Evolutionary conservation across 2,329 filamentous ascomycete genomes (phyloP), one percentile per base, ranked within the genome.

Genomic region (Fusarium redolens): DNA sequence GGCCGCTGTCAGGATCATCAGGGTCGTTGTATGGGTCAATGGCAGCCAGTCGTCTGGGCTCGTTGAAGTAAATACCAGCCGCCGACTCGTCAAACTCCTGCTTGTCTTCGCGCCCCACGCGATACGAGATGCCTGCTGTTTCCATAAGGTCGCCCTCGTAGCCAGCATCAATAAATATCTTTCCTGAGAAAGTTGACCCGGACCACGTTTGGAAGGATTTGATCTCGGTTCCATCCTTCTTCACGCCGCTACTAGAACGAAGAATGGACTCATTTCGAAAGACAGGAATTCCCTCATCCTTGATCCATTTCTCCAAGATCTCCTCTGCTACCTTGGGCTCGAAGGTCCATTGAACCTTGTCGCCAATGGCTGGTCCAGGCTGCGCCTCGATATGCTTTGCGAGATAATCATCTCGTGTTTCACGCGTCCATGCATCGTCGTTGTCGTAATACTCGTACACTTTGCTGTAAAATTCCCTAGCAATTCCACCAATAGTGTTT

Each of bases 111-210:
- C 72, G 72, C 3, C 72, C 72, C 0, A 68, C 62, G 4, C 72
- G 69, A 18, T 75, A 64, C 1, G 72, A 61, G 20, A 74, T 64
- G 4, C 65, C 72, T 9, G 72, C 72, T 8, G 72, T 63, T 14
- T 61, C 72, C 72, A 74, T 75, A 7, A 74, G 40, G 10, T 74
- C 72, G 7, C 72, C 72, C 7, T 74, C 72, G 13, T 75, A 74
- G 2, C 72, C 61, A 9, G 72, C 72, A 14, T 74, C 72, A 4
- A 74, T 74, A 2, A 74, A 74, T 56, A 74, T 71, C 14, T 71
- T 74, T 4, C 60, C 72, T 0, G 50, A 54, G 28, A 74, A 74
- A 4, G 43, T 54, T 7, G 61, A 59, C 2, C 72, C 72, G 2
- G 61, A 60, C 1, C 33, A n/a, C 0, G 72, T 74, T 40, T 44